Evolutionary conservation across 495 filamentous ascomycete species (phyloP).

Genomic region (Neurospora tetrasperma): DNA sequence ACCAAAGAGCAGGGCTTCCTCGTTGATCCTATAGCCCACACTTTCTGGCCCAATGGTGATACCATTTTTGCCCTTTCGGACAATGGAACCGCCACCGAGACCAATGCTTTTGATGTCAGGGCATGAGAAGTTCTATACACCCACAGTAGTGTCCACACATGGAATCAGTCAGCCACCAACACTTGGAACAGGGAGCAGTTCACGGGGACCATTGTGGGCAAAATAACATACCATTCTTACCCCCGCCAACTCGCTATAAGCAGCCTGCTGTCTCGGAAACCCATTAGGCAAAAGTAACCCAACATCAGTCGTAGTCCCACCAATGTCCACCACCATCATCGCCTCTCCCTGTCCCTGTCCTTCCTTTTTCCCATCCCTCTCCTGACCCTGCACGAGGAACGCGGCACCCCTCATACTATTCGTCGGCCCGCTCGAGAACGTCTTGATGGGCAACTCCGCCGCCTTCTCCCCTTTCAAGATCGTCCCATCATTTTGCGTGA

Average conservation of each 20-base stretch:
- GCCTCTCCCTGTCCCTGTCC: slow-evolving; percentile 10
- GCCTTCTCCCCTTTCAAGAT: slow-evolving; percentile 39
- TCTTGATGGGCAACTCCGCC: slow-evolving; percentile 40
- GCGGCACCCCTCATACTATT: slow-evolving; percentile 50
- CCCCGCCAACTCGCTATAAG: slow-evolving; percentile 33
- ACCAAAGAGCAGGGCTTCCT: slow-evolving; percentile 40
- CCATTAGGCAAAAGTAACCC: slow-evolving; percentile 32
- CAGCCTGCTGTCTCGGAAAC: slow-evolving; percentile 34
- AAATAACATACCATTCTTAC: slow-evolving; percentile 25
- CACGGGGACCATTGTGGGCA: not conserved
- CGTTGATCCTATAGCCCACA: slow-evolving; percentile 43
- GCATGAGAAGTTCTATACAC: slow-evolving; percentile 31
- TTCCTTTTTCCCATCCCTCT: not conserved
- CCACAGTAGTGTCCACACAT: not conserved
- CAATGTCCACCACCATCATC: slow-evolving; percentile 41
- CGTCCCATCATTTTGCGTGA: slow-evolving; percentile 49
- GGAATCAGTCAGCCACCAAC: not conserved
- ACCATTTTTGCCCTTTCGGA: slow-evolving; percentile 20
- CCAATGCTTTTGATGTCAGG: slow-evolving; percentile 43
- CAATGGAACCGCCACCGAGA: slow-evolving; percentile 42
- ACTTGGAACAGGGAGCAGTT: not conserved
- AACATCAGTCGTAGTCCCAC: slow-evolving; percentile 41
- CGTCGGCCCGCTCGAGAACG: slow-evolving; percentile 44
- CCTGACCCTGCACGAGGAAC: slow-evolving; percentile 27
- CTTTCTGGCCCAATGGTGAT: slow-evolving; percentile 44